Evolutionary conservation across 805 yeast genomes (phyloP).

Genomic region (Metschnikowia proteae): DNA sequence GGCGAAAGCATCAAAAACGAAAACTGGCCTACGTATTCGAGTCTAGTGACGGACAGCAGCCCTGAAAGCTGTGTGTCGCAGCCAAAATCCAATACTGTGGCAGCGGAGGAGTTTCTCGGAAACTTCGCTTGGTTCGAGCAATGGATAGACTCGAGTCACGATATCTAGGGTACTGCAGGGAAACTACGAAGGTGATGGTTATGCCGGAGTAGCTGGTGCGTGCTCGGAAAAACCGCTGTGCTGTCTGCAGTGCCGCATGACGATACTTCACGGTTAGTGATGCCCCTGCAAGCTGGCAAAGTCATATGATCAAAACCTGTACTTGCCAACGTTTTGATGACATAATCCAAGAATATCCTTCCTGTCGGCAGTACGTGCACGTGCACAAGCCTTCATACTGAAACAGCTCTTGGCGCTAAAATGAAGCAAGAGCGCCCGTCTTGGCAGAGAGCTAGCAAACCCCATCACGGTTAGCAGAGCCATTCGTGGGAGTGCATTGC

Average conservation of each 20-base stretch:
- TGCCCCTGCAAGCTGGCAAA: neutral
- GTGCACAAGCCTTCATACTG: too few relatives aligned
- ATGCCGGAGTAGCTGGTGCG: neutral
- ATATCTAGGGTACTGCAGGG: neutral
- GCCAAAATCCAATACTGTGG: conserved; percentile 7
- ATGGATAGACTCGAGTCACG: conserved; percentile 34
- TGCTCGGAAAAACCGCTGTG: conserved; percentile 1
- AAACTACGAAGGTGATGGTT: neutral
- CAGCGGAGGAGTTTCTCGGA: conserved; percentile 29
- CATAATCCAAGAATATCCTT: too few relatives aligned
- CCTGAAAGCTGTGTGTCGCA: conserved; percentile 5
- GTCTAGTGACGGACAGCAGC: neutral
- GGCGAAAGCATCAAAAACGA: neutral
- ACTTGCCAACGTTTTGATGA: too few relatives aligned
- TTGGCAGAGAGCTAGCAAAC: too few relatives aligned
- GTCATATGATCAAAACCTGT: too few relatives aligned
- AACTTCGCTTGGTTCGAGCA: conserved; percentile 56
- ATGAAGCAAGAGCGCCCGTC: too few relatives aligned
- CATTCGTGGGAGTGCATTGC: neutral
- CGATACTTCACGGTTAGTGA: neutral
- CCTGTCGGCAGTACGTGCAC: too few relatives aligned
- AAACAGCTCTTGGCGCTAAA: too few relatives aligned
- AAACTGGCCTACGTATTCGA: neutral
- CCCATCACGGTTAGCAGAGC: too few relatives aligned
- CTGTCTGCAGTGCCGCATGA: conserved; percentile 1